Conservation (phyloP, 2,329 filamentous ascomycete genomes). For the Stachybotrys elegans region DNA sequence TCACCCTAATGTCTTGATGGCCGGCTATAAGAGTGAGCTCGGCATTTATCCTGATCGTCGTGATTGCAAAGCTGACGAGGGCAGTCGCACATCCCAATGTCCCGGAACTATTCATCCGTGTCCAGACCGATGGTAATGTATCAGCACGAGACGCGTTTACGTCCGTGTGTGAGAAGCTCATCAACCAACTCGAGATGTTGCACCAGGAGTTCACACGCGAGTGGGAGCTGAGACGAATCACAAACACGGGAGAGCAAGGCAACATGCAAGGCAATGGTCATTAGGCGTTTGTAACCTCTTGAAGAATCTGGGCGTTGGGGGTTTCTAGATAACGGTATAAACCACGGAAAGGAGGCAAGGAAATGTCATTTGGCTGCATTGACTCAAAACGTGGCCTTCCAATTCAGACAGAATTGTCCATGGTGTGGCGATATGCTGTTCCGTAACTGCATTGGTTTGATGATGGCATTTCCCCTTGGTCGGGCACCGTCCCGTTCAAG, state of each 20-base stretch:
- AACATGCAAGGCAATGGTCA: conserved; percentile 27
- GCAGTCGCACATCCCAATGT: conserved; percentile 57
- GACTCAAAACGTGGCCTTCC: too few species aligned
- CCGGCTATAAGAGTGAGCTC: conserved; percentile 77
- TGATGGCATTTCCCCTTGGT: too few species aligned
- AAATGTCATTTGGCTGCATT: too few species aligned
- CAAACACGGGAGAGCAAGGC: conserved; percentile 57
- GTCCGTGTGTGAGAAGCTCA: conserved; percentile 73
- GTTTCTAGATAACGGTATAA: too few species aligned
- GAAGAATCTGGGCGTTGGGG: conserved; percentile 16
- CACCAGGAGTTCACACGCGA: conserved; percentile 89
- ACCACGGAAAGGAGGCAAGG: too few species aligned
- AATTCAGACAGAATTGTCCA: too few species aligned
- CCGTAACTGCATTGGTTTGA: too few species aligned
- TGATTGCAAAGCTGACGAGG: background rate
- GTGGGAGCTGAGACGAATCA: conserved; percentile 84
- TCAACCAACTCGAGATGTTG: conserved; percentile 73
- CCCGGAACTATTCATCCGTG: conserved; percentile 62
- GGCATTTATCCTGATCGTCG: background rate
- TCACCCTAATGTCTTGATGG: conserved; percentile 79
- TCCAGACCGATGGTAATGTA: conserved; percentile 86
- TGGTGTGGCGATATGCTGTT: too few species aligned
- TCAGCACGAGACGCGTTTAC: conserved; percentile 87
- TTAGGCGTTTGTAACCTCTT: background rate
- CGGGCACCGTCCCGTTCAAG: too few species aligned